These are phyloP conservation scores for Verticillium dahliae DNA, from an alignment of 2,329 filamentous ascomycete genomes.

Conservation along the genomic window DNA sequence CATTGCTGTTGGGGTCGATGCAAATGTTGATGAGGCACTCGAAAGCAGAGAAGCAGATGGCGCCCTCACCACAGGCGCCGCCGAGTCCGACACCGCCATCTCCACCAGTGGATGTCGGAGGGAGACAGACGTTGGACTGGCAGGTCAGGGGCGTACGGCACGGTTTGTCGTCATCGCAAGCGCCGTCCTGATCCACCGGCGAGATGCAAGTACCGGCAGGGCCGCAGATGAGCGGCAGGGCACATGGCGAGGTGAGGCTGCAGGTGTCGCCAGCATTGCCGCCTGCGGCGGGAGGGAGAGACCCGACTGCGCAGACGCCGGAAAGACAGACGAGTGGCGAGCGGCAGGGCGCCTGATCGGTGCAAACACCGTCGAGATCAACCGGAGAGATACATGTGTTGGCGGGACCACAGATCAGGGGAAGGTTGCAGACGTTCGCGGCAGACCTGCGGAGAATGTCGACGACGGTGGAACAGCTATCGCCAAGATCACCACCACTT, in stretches of 20 bases:
- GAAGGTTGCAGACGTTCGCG: neutral
- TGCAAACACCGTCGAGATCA: neutral
- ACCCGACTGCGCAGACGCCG: neutral
- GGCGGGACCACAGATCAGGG: neutral
- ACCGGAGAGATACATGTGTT: neutral
- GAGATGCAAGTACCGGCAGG: neutral
- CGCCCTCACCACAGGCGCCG: neutral
- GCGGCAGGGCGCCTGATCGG: neutral
- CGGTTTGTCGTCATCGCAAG: neutral
- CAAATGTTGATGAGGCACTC: neutral
- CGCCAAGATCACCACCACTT: neutral
- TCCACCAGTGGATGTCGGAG: neutral
- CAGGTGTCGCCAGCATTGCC: neutral
- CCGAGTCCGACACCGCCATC: neutral
- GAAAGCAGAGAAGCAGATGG: neutral
- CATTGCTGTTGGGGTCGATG: neutral
- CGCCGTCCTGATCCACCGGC: neutral
- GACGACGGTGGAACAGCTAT: neutral
- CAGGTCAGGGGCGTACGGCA: neutral
- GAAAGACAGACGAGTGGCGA: neutral
- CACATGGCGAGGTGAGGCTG: neutral
- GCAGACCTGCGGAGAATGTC: neutral
- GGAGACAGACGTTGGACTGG: neutral
- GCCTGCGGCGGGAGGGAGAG: neutral
- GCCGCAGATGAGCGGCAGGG: neutral